Evolutionary conservation across 805 yeast genomes (phyloP), one percentile per base, ranked within the genome.

Genomic region (Teunomyces pallodes): DNA sequence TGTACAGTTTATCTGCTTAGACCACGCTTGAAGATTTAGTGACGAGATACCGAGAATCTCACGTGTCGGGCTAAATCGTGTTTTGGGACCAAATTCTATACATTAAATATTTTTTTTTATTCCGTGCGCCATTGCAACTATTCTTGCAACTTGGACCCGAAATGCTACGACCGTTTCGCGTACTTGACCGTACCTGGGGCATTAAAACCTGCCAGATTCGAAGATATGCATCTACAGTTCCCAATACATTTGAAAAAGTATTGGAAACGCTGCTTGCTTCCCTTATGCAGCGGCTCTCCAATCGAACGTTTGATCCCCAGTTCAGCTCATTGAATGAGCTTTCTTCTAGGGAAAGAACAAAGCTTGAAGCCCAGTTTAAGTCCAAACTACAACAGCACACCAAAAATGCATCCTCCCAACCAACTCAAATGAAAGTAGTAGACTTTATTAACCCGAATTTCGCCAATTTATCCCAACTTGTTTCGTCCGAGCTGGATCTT

Each of bases 381-480:
- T n/a, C 30, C 30, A 38, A 38, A 24, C 3, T 38, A 38, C 16
- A n/a, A 6, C 12, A 6, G 3, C 26, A 16, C n/a, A 6, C 7
- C 30, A 38, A 7, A 1, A 32, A 32, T n/a, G 2, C 9, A 12
- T 3, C 41, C 20, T 7, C n/a, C 3, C 5, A 16, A 38, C 30
- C 17, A 38, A 6, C 13, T 12, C 20, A 24, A 16, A 10, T 17
- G 26, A 31, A 29, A 24, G 30, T 32, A 12, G 45, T 42, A 3
- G 55, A 53, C 36, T 56, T 29, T 43, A 54, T 68, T 29, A 65
- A 67, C 46, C 75, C 75, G 1, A 51, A 52, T 40, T 46, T 65
- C 41, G 47, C 46, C 3, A 58, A 59, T 43, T 42, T 66, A 1
- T 40, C 57, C 1, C 52, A 47, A 4, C 51, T 69, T 10, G 39